phyloP scores from a whole-genome alignment of 192 early-diverging fungal genomes.

The Umbelopsis isabellina region DNA sequence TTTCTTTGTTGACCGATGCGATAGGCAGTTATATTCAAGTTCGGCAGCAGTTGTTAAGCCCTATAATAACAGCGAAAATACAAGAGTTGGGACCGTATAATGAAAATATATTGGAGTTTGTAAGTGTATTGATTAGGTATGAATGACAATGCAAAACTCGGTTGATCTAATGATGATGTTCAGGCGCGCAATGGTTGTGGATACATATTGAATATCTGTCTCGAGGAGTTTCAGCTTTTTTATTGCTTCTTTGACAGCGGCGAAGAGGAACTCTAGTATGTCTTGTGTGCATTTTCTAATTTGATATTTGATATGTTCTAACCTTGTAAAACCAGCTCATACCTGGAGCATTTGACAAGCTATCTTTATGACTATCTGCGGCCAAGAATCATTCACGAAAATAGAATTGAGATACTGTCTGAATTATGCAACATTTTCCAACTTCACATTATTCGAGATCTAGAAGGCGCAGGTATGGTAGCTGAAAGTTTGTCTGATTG shows the following conservation, averaged over 20 bases:
- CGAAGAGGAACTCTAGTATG: slow-evolving; percentile 76
- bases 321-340: slow-evolving; percentile 48
- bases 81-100: slow-evolving; percentile 55
- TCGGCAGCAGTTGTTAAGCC: slow-evolving; percentile 68
- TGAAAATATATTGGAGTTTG: slow-evolving; percentile 58
- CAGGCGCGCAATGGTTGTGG: slow-evolving; percentile 80
- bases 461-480: slow-evolving; percentile 13
- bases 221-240: slow-evolving; percentile 83
- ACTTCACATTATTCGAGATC: slow-evolving; percentile 56
- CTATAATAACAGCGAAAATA: slow-evolving; percentile 67
- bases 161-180: not conserved
- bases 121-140: slow-evolving; percentile 34
- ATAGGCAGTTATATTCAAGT: slow-evolving; percentile 74
- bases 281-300: slow-evolving; percentile 5
- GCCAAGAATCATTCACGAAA: slow-evolving; percentile 87
- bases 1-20: slow-evolving; percentile 76
- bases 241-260: slow-evolving; percentile 77
- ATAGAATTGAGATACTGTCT: slow-evolving; percentile 78
- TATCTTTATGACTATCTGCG: slow-evolving; percentile 85
- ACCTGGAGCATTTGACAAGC: slow-evolving; percentile 74
- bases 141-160: not conserved
- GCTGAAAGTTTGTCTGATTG: not conserved
- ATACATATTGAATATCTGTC: slow-evolving; percentile 82
- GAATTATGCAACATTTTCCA: slow-evolving; percentile 78
- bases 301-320: not conserved